Percentiles rank a stretch among this genome's conserved stretches.
Evolutionary conservation across 768 basidiomycete species (phyloP).

Genomic region (Clathrus columnatus): DNA sequence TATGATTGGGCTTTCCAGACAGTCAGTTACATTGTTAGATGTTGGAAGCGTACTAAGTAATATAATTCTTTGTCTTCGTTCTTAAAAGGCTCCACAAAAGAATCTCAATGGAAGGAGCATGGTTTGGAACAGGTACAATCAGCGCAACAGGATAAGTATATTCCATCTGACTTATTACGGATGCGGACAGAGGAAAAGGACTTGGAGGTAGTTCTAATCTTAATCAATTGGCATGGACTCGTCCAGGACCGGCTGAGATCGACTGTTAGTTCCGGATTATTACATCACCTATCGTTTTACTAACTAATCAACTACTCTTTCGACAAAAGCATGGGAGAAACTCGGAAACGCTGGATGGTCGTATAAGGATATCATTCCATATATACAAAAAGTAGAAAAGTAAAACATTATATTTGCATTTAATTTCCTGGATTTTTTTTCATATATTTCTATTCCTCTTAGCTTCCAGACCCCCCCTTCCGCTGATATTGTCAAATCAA

Average conservation of each 20-base stretch:
- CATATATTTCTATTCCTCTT: not conserved
- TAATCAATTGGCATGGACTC: conserved; percentile 22
- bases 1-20: conserved; percentile 21
- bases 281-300: conserved; percentile 17
- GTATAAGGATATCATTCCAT: conserved; percentile 34
- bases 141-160: conserved; percentile 7
- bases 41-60: not conserved
- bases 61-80: not conserved
- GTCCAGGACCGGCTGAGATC: not conserved
- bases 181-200: conserved; percentile 18
- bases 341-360: conserved; percentile 51
- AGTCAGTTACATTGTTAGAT: not conserved
- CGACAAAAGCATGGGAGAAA: conserved; percentile 25
- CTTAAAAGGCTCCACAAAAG: not conserved
- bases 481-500: conserved; percentile 20
- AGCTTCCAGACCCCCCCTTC: conserved; percentile 25
- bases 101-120: not conserved
- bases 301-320: too few species aligned
- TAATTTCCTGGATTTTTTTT: not conserved
- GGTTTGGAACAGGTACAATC: conserved; percentile 3
- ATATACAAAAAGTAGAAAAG: conserved; percentile 31
- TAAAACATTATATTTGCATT: conserved; percentile 14
- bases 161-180: not conserved
- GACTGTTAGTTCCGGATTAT: not conserved
- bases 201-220: conserved; percentile 36